Base-by-base conservation (phyloP, 2,329 filamentous ascomycete species). In the Verticillium alfalfae region DNA sequence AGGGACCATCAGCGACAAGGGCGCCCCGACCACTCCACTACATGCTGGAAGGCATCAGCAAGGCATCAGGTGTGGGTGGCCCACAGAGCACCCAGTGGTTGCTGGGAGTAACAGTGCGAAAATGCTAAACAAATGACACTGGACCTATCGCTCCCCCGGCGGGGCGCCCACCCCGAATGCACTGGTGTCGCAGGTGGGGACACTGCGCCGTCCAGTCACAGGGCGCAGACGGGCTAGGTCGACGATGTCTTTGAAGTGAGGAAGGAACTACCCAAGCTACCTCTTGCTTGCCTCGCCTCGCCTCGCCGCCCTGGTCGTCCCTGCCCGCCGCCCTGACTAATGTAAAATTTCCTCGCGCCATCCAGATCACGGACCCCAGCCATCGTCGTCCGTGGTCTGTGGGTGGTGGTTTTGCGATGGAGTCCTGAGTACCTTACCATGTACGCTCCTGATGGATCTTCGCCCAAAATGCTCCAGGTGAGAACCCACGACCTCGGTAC, bases 281-380 rank as follows among this genome's bases (percentile, higher is more conserved):
- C 26, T 31, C 26, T 31, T 31, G 26, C 26, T 31, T 31, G 45
- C 45, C 16, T 60, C 39, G 57, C 38, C 57, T 57, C 38, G 39
- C 37, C n/a, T 61, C 22, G 18, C 13, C 39, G 62, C 52, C 16
- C 36, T 22, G 57, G 57, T 55, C 22, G 38, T 60, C 59, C 57
- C 57, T 61, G 61, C 55, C 63, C 54, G 59, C 45, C 61, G 63
- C 61, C 61, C 63, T 64, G 63, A 63, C 63, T 64, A 64, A 64
- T 64, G 59, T 57, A 34, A 60, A 63, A 61, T 45, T 45, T 59
- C 61, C 34, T 59, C 56, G 54, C 61, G 59, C 61, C 61, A 64
- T 52, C n/a, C 18, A 22, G 45, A 22, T 52, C 45, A 52, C 45
- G 45, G 45, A n/a, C 45, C 45, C 45, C 45, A 52, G 45, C n/a